Base-by-base conservation (phyloP, 352 stramenopile species). In the Thalassiosira hispida region DNA sequence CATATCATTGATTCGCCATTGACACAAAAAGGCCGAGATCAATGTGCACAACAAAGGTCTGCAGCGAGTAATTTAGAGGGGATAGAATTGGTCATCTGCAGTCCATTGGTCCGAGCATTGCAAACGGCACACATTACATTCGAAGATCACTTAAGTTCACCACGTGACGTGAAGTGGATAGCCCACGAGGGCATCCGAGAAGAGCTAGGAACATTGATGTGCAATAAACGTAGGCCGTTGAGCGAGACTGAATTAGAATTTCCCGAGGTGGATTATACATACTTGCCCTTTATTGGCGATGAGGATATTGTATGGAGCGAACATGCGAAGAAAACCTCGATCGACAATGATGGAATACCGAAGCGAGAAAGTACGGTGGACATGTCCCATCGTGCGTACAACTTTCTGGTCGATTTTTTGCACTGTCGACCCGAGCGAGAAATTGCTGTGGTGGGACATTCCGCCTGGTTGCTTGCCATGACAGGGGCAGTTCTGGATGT, bases 401-500 rank as follows among this genome's bases (percentile, higher is more conserved):
- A 73, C 35, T 81, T 81, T 49, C 53, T 84, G 18, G 65, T 62
- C 25, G 22, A 59, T 11, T 84, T 73, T 53, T 68, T 84, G 51
- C 38, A 31, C 25, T 1, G 29, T 18, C 42, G 73, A 33, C 57
- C 62, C 6, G 70, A 84, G 47, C 68, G 12, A 42, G 77, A 84
- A 66, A 69, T 84, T 33, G 77, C 53, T 16, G 70, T 81, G 35
- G 77, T 84, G 1, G 77, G 77, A 14, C 77, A 84, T 59, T 81
- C 70, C 0, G 69, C 70, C 22, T 84, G 67, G 62, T 61, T 83
- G 42, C 62, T 78, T 66, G 67, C 75, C 18, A 83, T 83, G 75
- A 82, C 70, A 20, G 84, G 85, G 72, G 71, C 70, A 70, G 82
- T 79, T 2, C 49, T 92, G 25, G 68, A 88, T 61, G 56, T 52